Evolutionary conservation across 495 filamentous ascomycete genomes (phyloP).

Genomic region (Rusavskia elegans): DNA sequence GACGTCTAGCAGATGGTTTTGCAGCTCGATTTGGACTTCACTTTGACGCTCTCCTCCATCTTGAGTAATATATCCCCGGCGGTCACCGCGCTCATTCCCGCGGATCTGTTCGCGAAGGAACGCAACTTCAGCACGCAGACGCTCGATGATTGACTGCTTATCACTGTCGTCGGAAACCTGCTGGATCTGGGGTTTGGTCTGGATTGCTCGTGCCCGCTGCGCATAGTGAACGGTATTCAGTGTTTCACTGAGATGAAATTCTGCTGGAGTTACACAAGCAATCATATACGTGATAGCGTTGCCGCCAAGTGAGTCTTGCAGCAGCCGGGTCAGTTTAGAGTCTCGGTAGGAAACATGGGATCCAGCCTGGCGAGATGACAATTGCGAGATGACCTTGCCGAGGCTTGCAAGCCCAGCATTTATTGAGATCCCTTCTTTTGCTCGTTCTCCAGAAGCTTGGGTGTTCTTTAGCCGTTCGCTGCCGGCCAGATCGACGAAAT

Average conservation of each 20-base stretch:
- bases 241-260: conserved; percentile 95
- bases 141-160: conserved; percentile 87
- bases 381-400: conserved; percentile 95
- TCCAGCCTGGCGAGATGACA: conserved; percentile 75
- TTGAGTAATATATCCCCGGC: conserved; percentile 39
- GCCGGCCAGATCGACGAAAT: conserved; percentile 96
- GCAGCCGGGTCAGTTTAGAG: conserved; percentile 83
- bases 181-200: conserved; percentile 94
- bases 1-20: conserved; percentile 82
- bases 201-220: conserved; percentile 87
- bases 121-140: conserved; percentile 81
- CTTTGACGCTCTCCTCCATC: conserved; percentile 66
- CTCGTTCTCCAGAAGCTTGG: conserved; percentile 84
- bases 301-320: conserved; percentile 96
- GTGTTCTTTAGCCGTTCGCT: conserved; percentile 97
- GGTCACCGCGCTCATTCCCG: conserved; percentile 44
- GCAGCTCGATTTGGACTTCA: conserved; percentile 75
- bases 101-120: conserved; percentile 92
- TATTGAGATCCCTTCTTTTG: conserved; percentile 95
- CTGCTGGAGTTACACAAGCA: conserved; percentile 90
- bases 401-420: conserved; percentile 91
- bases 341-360: conserved; percentile 96
- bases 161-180: conserved; percentile 80
- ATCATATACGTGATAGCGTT: conserved; percentile 99
- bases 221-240: conserved; percentile 95